Conservation (phyloP, 495 filamentous ascomycete species). For the Podospora pseudopauciseta region DNA sequence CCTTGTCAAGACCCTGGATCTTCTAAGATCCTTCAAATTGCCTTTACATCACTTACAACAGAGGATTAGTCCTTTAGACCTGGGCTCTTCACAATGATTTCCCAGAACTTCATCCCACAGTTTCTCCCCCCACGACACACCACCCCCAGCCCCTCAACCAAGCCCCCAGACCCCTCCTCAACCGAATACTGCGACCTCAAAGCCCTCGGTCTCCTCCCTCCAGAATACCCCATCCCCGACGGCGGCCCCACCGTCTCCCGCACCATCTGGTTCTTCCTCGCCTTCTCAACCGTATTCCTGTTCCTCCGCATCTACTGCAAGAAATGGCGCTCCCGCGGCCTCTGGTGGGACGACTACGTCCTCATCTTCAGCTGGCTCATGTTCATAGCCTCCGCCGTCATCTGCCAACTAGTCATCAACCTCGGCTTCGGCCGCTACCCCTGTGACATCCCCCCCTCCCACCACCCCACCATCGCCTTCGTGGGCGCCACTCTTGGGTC, state of each 20-base stretch:
- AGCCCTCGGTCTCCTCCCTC: neutral
- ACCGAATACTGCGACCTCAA: slow-evolving; percentile 10
- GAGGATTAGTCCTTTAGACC: too few species aligned
- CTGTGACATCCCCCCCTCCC: slow-evolving; percentile 24
- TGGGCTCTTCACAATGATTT: neutral
- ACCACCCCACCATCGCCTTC: slow-evolving; percentile 17
- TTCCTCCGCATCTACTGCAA: slow-evolving; percentile 33
- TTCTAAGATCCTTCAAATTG: neutral
- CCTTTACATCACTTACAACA: too few species aligned
- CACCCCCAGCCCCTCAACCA: neutral
- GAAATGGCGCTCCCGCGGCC: slow-evolving; percentile 14
- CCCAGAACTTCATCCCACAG: neutral
- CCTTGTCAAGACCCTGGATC: neutral
- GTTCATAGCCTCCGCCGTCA: slow-evolving; percentile 12
- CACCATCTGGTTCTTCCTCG: slow-evolving; percentile 21
- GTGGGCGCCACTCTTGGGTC: slow-evolving; percentile 18
- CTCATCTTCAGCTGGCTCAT: slow-evolving; percentile 21
- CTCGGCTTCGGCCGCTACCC: slow-evolving; percentile 31
- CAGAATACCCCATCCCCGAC: neutral
- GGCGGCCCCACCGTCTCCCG: slow-evolving; percentile 12
- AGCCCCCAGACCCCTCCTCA: neutral
- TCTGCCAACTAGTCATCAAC: slow-evolving; percentile 14
- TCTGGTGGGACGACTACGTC: slow-evolving; percentile 35
- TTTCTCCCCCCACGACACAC: neutral
- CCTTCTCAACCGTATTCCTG: slow-evolving; percentile 22